These are phyloP conservation scores for Hericium rajendrae DNA, from an alignment of 768 basidiomycete species.

Conservation along the genomic window DNA sequence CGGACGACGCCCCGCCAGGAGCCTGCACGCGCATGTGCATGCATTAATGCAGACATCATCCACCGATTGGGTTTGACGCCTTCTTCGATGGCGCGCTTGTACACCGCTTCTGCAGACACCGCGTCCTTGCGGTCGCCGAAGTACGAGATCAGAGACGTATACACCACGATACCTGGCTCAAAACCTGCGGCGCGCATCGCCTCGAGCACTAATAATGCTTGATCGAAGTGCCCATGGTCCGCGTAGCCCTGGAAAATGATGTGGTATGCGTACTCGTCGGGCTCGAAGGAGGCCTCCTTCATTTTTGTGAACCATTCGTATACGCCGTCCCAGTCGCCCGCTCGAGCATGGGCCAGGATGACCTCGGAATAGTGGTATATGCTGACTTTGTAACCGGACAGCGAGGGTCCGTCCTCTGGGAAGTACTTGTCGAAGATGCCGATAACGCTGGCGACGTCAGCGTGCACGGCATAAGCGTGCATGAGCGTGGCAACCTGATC, in stretches of 20 bases:
- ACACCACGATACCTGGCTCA: constrained; percentile 40
- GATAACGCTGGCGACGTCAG: constrained; percentile 30
- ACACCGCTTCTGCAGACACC: constrained; percentile 55
- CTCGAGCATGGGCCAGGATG: constrained; percentile 42
- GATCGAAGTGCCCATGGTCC: constrained; percentile 40
- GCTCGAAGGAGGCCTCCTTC: constrained; percentile 36
- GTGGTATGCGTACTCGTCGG: constrained; percentile 49
- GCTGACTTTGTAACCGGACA: constrained; percentile 28
- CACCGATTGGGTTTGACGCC: constrained; percentile 52
- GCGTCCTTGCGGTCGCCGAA: constrained; percentile 56
- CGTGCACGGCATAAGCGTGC: constrained; percentile 43
- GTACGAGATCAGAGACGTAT: constrained; percentile 58
- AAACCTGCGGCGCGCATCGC: constrained; percentile 51
- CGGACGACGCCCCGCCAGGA: constrained; percentile 70
- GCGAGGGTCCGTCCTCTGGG: constrained; percentile 18
- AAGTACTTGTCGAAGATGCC: constrained; percentile 49
- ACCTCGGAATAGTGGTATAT: constrained; percentile 46
- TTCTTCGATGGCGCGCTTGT: constrained; percentile 50
- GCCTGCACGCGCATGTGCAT: constrained; percentile 73
- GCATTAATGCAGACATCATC: constrained; percentile 68
- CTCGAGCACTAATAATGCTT: constrained; percentile 39
- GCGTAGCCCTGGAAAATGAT: constrained; percentile 52
- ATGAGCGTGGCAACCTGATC: constrained; percentile 38
- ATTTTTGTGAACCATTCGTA: constrained; percentile 46
- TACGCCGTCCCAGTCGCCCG: constrained; percentile 38